Conservation (phyloP, 2,329 filamentous ascomycete genomes). For the Fusarium sp. region DNA sequence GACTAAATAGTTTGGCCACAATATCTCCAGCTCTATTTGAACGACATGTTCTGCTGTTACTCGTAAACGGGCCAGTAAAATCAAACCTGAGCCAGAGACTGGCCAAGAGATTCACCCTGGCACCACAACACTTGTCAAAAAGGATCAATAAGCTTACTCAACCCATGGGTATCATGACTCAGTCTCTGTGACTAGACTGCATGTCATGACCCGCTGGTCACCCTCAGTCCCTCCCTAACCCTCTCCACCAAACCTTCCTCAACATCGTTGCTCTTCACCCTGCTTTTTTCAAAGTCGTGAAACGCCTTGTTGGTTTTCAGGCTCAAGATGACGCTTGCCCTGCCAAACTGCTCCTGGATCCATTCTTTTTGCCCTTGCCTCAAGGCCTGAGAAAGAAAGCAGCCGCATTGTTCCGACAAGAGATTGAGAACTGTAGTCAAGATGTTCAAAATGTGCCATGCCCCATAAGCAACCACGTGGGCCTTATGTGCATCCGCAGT, state of each 20-base stretch:
- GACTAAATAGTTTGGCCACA: not conserved
- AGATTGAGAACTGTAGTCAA: not conserved
- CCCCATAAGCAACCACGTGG: slow-evolving; percentile 10
- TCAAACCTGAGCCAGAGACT: too few relatives aligned
- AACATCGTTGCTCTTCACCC: not conserved
- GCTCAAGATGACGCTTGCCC: not conserved
- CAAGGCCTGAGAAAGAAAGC: not conserved
- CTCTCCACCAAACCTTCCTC: not conserved
- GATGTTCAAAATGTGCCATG: slow-evolving; percentile 17
- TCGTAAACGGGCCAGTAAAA: too few relatives aligned
- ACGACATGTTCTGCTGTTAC: too few relatives aligned
- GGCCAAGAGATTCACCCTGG: too few relatives aligned
- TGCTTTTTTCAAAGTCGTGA: not conserved
- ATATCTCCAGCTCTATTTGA: not conserved
- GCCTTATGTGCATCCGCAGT: slow-evolving; percentile 3
- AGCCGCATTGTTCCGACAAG: not conserved
- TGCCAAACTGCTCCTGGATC: slow-evolving; percentile 5
- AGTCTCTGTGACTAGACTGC: not conserved
- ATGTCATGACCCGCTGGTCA: slow-evolving; percentile 2
- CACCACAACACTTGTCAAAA: too few relatives aligned
- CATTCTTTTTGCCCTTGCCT: slow-evolving; percentile 22
- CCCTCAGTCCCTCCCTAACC: slow-evolving; percentile 1
- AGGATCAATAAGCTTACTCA: not conserved
- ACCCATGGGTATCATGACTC: not conserved
- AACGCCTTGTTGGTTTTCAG: not conserved